A percentile compares a stretch with the other conserved stretches of the same genome.
phyloP scores from a whole-genome alignment of 495 filamentous ascomycete genomes.

The Pyrenula massariospora region DNA sequence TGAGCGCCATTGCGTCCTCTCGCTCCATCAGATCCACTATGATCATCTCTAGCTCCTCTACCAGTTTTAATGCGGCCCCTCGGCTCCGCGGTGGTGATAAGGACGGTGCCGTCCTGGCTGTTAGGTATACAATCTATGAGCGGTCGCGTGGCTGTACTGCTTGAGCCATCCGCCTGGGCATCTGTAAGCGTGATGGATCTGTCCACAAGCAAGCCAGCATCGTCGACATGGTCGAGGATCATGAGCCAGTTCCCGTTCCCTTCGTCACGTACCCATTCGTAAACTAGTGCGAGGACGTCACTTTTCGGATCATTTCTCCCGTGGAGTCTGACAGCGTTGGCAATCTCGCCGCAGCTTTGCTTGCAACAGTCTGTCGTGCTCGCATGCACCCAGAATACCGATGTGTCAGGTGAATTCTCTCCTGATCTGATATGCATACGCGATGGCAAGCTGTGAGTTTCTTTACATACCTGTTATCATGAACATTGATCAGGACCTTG shows the following conservation, averaged over 20 bases:
- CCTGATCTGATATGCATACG: conserved; percentile 24
- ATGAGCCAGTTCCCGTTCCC: conserved; percentile 25
- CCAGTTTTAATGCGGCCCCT: conserved; percentile 11
- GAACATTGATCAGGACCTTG: too few species aligned
- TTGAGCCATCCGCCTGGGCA: background rate
- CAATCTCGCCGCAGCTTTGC: conserved; percentile 26
- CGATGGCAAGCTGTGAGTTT: conserved; percentile 27
- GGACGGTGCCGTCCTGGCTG: conserved; percentile 18
- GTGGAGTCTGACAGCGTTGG: conserved; percentile 19
- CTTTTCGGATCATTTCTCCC: conserved; percentile 21
- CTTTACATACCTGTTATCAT: conserved; percentile 8
- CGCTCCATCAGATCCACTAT: conserved; percentile 21
- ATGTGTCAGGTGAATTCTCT: conserved; percentile 24
- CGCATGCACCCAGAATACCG: conserved; percentile 39
- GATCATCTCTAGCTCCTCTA: conserved; percentile 24
- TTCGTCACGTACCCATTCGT: conserved; percentile 25
- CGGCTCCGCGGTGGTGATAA: conserved; percentile 28
- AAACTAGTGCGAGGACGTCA: conserved; percentile 28
- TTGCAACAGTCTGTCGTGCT: conserved; percentile 25
- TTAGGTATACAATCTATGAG: conserved; percentile 21
- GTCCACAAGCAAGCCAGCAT: conserved; percentile 15
- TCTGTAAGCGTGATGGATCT: background rate
- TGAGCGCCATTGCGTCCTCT: conserved; percentile 18
- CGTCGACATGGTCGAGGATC: conserved; percentile 34
- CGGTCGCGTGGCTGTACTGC: background rate